These are phyloP conservation scores for Macrocystidia cucumis DNA, from an alignment of 1,284 basidiomycete genomes.

Conservation along the genomic window DNA sequence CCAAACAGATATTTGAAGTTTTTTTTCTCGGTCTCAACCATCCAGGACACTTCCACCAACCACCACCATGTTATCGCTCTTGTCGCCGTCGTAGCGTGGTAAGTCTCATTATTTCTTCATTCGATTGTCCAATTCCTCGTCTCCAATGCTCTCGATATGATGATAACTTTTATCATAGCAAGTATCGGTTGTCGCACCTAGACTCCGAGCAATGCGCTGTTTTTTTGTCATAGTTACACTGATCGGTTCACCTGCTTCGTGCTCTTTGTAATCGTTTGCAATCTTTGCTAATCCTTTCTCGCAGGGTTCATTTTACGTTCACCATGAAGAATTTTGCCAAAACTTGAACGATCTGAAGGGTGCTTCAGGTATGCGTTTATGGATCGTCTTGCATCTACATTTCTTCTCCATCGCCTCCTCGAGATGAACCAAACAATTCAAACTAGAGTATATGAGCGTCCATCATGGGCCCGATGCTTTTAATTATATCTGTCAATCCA, in stretches of 20 bases:
- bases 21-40: not conserved
- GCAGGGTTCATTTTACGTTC: not conserved
- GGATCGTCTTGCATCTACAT: too few species aligned
- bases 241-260: slow-evolving; percentile 40
- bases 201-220: slow-evolving; percentile 38
- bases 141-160: slow-evolving; percentile 38
- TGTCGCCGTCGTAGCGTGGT: not conserved
- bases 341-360: too few species aligned
- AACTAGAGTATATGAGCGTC: slow-evolving; percentile 86
- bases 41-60: not conserved
- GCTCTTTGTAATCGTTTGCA: too few species aligned
- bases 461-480: slow-evolving; percentile 58
- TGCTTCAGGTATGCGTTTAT: too few species aligned
- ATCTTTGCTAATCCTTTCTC: slow-evolving; percentile 13
- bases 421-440: slow-evolving; percentile 65
- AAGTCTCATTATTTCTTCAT: not conserved
- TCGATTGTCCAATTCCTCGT: slow-evolving; percentile 7
- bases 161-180: slow-evolving; percentile 47
- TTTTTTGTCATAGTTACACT: slow-evolving; percentile 86
- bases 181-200: slow-evolving; percentile 45
- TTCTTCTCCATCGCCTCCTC: slow-evolving; percentile 15
- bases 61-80: not conserved
- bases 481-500: slow-evolving; percentile 51
- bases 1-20: not conserved
- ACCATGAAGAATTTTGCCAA: slow-evolving; percentile 1